Conservation (phyloP, 2,329 filamentous ascomycete species). For the Clarireedia monteithiana region DNA sequence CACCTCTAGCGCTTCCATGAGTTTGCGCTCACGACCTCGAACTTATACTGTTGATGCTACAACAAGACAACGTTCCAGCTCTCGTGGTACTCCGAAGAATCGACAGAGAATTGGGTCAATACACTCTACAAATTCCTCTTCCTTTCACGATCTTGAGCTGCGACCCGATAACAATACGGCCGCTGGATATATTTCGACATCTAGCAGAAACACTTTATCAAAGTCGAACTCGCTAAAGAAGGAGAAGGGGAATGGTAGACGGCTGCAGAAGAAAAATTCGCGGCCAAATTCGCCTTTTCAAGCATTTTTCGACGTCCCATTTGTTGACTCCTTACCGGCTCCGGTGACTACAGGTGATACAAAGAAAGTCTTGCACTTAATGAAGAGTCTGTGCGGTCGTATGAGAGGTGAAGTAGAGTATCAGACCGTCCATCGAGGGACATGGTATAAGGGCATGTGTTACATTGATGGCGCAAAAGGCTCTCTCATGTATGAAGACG, state of each 20-base stretch:
- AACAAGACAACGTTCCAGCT: conserved; percentile 29
- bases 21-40: conserved; percentile 35
- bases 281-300: conserved; percentile 47
- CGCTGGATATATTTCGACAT: conserved; percentile 24
- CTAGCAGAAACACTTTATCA: conserved; percentile 29
- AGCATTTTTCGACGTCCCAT: conserved; percentile 42
- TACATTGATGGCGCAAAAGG: conserved; percentile 73
- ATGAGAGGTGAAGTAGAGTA: conserved; percentile 77
- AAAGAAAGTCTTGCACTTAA: conserved; percentile 64
- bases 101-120: conserved; percentile 64
- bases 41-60: conserved; percentile 42
- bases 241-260: conserved; percentile 28
- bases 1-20: conserved; percentile 20
- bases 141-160: conserved; percentile 39
- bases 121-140: conserved; percentile 52
- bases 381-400: conserved; percentile 69
- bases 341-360: conserved; percentile 60
- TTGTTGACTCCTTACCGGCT: conserved; percentile 50
- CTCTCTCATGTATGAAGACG: conserved; percentile 66
- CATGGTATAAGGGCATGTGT: conserved; percentile 65
- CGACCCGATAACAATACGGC: conserved; percentile 35
- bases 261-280: conserved; percentile 46
- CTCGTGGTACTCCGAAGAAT: conserved; percentile 35
- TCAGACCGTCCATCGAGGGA: conserved; percentile 49
- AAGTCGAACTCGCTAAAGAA: conserved; percentile 35